Percentiles rank a stretch among this genome's conserved stretches.
Conservation (phyloP, 306 rosid genomes). For the Geum urbanum region DNA sequence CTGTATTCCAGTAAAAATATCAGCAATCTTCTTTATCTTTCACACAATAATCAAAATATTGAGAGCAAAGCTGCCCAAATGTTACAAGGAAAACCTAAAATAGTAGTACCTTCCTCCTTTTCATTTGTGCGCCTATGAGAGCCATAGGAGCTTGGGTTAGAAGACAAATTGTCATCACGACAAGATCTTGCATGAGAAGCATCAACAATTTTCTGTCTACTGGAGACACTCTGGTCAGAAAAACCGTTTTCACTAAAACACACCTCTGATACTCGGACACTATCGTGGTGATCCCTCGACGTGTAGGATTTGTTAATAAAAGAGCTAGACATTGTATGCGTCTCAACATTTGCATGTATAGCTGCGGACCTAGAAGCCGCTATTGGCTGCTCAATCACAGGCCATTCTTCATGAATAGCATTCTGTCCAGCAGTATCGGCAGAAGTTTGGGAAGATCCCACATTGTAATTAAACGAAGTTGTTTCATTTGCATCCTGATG, state of each 20-base stretch:
- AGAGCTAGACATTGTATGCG: slow-evolving; percentile 21
- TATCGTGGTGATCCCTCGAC: slow-evolving; percentile 29
- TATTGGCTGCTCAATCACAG: slow-evolving; percentile 42
- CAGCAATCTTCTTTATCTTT: neutral
- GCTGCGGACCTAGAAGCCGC: slow-evolving; percentile 19
- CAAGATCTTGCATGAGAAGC: slow-evolving; percentile 22
- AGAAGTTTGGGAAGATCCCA: slow-evolving; percentile 33
- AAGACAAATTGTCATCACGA: slow-evolving; percentile 28
- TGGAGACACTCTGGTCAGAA: slow-evolving; percentile 30
- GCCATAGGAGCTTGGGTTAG: slow-evolving; percentile 22
- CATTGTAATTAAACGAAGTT: slow-evolving; percentile 20
- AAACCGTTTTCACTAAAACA: slow-evolving; percentile 19
- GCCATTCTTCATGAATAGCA: slow-evolving; percentile 39
- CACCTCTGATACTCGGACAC: slow-evolving; percentile 26
- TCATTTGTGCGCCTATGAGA: slow-evolving; percentile 16
- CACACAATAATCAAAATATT: neutral
- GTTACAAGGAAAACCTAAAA: neutral
- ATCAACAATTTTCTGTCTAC: slow-evolving; percentile 24
- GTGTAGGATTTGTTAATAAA: slow-evolving; percentile 25
- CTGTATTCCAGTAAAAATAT: neutral
- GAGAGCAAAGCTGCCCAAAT: neutral
- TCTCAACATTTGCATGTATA: slow-evolving; percentile 23
- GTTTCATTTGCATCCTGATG: slow-evolving; percentile 30
- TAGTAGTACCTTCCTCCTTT: slow-evolving; percentile 40
- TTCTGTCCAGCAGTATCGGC: slow-evolving; percentile 23